A percentile compares a stretch with the other conserved stretches of the same genome.
These are phyloP conservation scores for Phytophthora sansomeana DNA, from an alignment of 352 stramenopile species.

Conservation along the genomic window DNA sequence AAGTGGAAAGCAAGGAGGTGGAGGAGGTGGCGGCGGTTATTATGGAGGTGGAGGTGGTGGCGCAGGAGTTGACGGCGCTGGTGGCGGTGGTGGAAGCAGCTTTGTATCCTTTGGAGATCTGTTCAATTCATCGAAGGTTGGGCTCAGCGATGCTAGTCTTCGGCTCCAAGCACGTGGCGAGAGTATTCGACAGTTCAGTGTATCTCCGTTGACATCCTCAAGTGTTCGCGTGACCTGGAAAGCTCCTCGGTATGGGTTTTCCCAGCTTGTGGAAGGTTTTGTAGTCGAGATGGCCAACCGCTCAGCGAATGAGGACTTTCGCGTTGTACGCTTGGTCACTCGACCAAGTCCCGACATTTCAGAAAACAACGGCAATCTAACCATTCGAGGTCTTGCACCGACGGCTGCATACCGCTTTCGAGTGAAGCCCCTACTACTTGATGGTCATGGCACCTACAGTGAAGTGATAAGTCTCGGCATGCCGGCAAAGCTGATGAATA, in stretches of 20 bases:
- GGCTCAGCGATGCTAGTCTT: slow-evolving; percentile 21
- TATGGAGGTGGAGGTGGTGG: slow-evolving; percentile 81
- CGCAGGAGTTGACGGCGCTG: slow-evolving; percentile 61
- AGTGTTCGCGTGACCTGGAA: slow-evolving; percentile 51
- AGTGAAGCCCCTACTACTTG: slow-evolving; percentile 55
- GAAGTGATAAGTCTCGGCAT: slow-evolving; percentile 44
- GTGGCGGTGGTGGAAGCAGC: slow-evolving; percentile 72
- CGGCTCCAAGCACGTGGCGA: slow-evolving; percentile 31
- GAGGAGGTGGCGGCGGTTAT: slow-evolving; percentile 77
- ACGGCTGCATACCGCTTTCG: slow-evolving; percentile 62
- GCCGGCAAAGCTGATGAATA: slow-evolving; percentile 44
- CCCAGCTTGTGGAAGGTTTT: slow-evolving; percentile 53
- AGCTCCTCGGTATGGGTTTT: slow-evolving; percentile 48
- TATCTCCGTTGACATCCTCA: slow-evolving; percentile 39
- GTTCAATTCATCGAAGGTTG: slow-evolving; percentile 23
- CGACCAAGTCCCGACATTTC: slow-evolving; percentile 14
- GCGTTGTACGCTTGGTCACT: slow-evolving; percentile 44
- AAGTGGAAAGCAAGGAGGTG: slow-evolving; percentile 80
- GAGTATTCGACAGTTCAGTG: slow-evolving; percentile 34
- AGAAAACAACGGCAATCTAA: slow-evolving; percentile 22
- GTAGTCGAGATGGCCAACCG: slow-evolving; percentile 70
- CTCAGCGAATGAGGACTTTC: slow-evolving; percentile 66
- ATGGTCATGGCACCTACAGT: slow-evolving; percentile 48
- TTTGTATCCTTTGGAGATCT: slow-evolving; percentile 44
- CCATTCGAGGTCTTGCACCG: slow-evolving; percentile 36